A percentile compares a stretch with the other conserved stretches of the same genome.
Evolutionary conservation across 345 rosid genomes (phyloP).

Genomic region (Sisymbrium irio): DNA sequence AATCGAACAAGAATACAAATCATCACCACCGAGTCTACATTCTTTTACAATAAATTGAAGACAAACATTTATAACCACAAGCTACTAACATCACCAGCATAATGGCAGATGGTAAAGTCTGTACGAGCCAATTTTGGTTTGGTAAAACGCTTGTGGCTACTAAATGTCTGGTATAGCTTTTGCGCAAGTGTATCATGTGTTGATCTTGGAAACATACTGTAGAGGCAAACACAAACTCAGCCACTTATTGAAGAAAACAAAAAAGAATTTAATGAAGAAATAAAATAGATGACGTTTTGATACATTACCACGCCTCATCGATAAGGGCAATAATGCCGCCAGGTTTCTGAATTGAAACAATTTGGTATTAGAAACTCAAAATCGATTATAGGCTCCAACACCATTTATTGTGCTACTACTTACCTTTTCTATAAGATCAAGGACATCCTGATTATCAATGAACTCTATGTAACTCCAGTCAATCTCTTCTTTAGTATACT

Average conservation of each 20-base stretch:
- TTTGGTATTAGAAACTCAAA: conserved; percentile 28
- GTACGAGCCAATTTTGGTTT: conserved; percentile 92
- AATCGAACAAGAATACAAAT: conserved; percentile 14
- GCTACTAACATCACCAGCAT: conserved; percentile 91
- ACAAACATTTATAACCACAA: neutral
- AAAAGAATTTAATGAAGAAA: neutral
- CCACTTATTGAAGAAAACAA: conserved; percentile 5
- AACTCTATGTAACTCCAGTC: conserved; percentile 99
- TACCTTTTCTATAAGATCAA: conserved; percentile 97
- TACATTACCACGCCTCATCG: conserved; percentile 92
- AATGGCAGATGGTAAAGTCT: conserved; percentile 92
- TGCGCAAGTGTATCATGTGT: conserved; percentile 94
- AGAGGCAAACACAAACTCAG: conserved; percentile 35
- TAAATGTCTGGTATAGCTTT: conserved; percentile 93
- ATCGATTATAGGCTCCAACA: conserved; percentile 7
- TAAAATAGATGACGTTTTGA: neutral
- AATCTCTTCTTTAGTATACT: conserved; percentile 91
- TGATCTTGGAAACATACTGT: conserved; percentile 97
- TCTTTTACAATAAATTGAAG: conserved; percentile 1
- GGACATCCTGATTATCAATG: conserved; percentile 90
- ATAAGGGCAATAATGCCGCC: conserved; percentile 98
- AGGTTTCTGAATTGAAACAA: conserved; percentile 74
- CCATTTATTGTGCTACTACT: conserved; percentile 13
- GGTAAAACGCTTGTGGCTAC: conserved; percentile 75
- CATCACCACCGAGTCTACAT: neutral